Conservation (phyloP, 1,284 basidiomycete genomes). For the Sphagnurus paluster region DNA sequence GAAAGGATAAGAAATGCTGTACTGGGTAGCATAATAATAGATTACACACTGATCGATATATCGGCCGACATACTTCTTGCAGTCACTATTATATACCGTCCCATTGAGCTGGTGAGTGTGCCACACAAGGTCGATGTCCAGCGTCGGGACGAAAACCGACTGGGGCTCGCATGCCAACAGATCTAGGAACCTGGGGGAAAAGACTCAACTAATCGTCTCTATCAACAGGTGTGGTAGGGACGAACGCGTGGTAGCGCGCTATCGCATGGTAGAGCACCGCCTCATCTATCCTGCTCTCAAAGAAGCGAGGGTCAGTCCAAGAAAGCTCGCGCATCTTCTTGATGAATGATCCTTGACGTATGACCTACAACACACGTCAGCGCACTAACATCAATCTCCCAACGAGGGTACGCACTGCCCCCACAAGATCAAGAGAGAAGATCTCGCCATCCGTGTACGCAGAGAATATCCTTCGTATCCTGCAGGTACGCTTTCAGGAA, state of each 20-base stretch:
- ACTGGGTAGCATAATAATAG: background rate
- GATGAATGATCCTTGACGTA: slow-evolving; percentile 58
- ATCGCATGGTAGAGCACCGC: slow-evolving; percentile 33
- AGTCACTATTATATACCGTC: slow-evolving; percentile 27
- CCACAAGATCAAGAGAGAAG: slow-evolving; percentile 42
- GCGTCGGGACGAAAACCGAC: slow-evolving; percentile 38
- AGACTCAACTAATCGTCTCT: background rate
- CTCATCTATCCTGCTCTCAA: slow-evolving; percentile 33
- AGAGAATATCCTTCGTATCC: slow-evolving; percentile 8
- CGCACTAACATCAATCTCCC: no score
- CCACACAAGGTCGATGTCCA: slow-evolving; percentile 45
- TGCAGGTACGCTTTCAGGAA: slow-evolving; percentile 2
- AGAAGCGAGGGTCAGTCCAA: slow-evolving; percentile 48
- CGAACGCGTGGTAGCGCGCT: slow-evolving; percentile 39
- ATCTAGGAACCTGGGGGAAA: slow-evolving; percentile 30
- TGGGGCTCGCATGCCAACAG: slow-evolving; percentile 29
- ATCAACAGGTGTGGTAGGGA: background rate
- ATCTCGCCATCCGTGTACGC: slow-evolving; percentile 7
- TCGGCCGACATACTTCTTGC: slow-evolving; percentile 26
- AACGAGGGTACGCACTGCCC: slow-evolving; percentile 39
- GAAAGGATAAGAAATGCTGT: background rate
- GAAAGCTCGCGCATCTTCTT: slow-evolving; percentile 51
- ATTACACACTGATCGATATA: slow-evolving; percentile 37
- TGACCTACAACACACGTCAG: slow-evolving; percentile 35
- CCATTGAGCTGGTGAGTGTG: slow-evolving; percentile 40